phyloP scores from a whole-genome alignment of 305 asterid genomes.

The Fraxinus nigra region DNA sequence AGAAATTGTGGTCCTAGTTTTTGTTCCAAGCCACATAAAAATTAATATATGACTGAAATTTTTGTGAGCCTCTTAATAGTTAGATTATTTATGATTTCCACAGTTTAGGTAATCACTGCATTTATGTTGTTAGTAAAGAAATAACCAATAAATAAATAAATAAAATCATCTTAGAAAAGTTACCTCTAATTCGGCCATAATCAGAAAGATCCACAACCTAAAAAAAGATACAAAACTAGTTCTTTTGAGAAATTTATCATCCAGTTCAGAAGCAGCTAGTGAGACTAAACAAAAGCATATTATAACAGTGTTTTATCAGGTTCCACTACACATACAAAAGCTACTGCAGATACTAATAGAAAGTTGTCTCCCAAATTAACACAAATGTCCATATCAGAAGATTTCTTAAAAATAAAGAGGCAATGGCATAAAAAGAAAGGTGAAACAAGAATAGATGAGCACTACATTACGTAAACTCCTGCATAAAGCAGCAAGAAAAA shows the following conservation, averaged over 20 bases:
- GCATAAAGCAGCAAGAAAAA: slow-evolving; percentile 4
- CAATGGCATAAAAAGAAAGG: background rate
- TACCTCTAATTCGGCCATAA: slow-evolving; percentile 93
- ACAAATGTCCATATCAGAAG: slow-evolving; percentile 9
- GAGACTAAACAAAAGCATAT: slow-evolving; percentile 15
- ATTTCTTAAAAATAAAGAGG: slow-evolving; percentile 8
- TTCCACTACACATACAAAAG: slow-evolving; percentile 10
- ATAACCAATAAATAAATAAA: background rate
- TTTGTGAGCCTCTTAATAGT: background rate
- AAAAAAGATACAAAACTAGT: background rate
- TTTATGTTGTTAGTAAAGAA: background rate
- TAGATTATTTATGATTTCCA: background rate
- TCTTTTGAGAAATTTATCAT: background rate
- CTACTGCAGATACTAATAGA: slow-evolving; percentile 10
- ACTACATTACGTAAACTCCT: background rate
- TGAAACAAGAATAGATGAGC: slow-evolving; percentile 2
- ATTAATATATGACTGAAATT: background rate
- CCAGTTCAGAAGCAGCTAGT: slow-evolving; percentile 15
- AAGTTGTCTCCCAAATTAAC: background rate
- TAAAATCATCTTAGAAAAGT: slow-evolving; percentile 10
- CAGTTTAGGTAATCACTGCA: background rate
- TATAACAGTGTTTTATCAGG: background rate
- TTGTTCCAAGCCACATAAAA: background rate
- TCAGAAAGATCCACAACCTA: slow-evolving; percentile 89
- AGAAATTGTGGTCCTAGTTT: background rate